phyloP scores from a whole-genome alignment of 768 basidiomycete species.

The Multifurca ochricompacta region DNA sequence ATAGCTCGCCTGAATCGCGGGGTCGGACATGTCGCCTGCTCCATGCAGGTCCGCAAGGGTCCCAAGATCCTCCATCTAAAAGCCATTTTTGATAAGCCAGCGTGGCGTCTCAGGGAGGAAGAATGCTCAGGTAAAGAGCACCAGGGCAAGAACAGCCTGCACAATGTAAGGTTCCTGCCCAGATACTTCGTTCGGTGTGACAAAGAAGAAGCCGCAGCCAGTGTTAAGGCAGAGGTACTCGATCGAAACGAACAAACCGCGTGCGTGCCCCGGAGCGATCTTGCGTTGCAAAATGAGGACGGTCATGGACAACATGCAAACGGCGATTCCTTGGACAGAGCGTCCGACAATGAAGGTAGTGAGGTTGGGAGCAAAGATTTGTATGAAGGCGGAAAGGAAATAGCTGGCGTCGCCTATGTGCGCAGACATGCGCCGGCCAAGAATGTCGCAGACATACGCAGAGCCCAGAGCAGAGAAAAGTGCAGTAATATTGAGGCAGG shows the following conservation, averaged over 20 bases:
- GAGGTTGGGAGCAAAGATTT: slow-evolving; percentile 45
- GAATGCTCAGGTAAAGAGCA: slow-evolving; percentile 42
- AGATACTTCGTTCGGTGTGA: slow-evolving; percentile 37
- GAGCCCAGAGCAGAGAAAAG: slow-evolving; percentile 38
- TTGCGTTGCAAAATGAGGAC: slow-evolving; percentile 20
- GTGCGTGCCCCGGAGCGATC: slow-evolving; percentile 27
- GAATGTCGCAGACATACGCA: slow-evolving; percentile 42
- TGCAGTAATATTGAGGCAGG: slow-evolving; percentile 44
- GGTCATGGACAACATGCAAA: slow-evolving; percentile 41
- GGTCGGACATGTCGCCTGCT: slow-evolving; percentile 37
- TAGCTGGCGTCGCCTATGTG: slow-evolving; percentile 44
- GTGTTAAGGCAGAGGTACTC: slow-evolving; percentile 45
- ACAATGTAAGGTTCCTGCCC: slow-evolving; percentile 53
- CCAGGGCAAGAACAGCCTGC: slow-evolving; percentile 41
- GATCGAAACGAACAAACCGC: slow-evolving; percentile 47
- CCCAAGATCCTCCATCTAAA: slow-evolving; percentile 40
- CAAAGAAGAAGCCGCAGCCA: slow-evolving; percentile 44
- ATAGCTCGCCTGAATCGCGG: slow-evolving; percentile 38
- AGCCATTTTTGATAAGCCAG: slow-evolving; percentile 49
- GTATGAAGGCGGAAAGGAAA: slow-evolving; percentile 41
- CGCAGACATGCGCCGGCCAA: slow-evolving; percentile 45
- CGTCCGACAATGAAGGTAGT: slow-evolving; percentile 54
- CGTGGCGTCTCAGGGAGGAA: slow-evolving; percentile 46
- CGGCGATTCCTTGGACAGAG: slow-evolving; percentile 63
- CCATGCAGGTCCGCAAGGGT: slow-evolving; percentile 54